Conservation (phyloP, 129 eudicot species). For the Daucus carota region DH1_v3.0 NC_030383.2:46742501-46743000, state of each 20-base stretch:
- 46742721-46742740: background rate
- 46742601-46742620: constrained; percentile 12
- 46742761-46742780: no score
- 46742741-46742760: constrained; percentile 23
- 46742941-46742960: constrained; percentile 90
- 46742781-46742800: constrained; percentile 18
- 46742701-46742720: no score
- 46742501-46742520: background rate
- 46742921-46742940: constrained; percentile 3
- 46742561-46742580: background rate
- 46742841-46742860: constrained; percentile 46
- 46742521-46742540: constrained; percentile 13
- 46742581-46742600: background rate
- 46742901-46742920: background rate
- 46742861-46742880: background rate
- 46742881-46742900: background rate
- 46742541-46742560: background rate
- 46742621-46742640: constrained; percentile 12
- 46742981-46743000: constrained; percentile 84
- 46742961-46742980: constrained; percentile 99
- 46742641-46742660: background rate
- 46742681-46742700: background rate
- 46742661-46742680: constrained; percentile 10
- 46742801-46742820: background rate
- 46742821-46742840: background rate